These are phyloP conservation scores for Phallus indusiatus DNA, from an alignment of 768 basidiomycete species.

Conservation along the genomic window DNA sequence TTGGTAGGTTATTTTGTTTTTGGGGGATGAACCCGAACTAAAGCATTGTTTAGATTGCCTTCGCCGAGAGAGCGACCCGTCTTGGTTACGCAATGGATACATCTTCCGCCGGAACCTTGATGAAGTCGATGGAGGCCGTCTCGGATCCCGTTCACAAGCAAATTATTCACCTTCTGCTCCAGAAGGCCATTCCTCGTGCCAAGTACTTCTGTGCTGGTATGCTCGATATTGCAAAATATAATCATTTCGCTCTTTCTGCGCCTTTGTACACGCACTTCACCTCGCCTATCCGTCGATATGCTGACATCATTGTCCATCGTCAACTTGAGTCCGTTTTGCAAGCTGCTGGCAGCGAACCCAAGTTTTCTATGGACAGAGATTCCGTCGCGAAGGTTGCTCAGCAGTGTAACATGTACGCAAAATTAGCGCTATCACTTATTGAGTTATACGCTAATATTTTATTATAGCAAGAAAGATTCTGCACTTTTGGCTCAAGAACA, in stretches of 20 bases:
- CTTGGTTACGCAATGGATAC: conserved; percentile 78
- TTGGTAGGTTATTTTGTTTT: conserved; percentile 41
- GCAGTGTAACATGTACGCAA: conserved; percentile 87
- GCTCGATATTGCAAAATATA: conserved; percentile 97
- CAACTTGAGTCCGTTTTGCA: conserved; percentile 87
- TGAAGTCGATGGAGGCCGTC: conserved; percentile 74
- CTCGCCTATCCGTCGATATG: conserved; percentile 87
- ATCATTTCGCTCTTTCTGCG: conserved; percentile 82
- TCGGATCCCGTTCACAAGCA: conserved; percentile 62
- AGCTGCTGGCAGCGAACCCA: conserved; percentile 63
- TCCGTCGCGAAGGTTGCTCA: conserved; percentile 96
- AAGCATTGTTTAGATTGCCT: conserved; percentile 45
- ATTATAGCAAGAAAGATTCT: conserved; percentile 75
- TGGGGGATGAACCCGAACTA: conserved; percentile 12
- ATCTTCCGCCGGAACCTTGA: conserved; percentile 68
- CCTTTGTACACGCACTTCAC: conserved; percentile 94
- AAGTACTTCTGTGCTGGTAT: conserved; percentile 99
- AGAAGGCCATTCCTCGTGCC: conserved; percentile 89
- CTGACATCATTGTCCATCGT: conserved; percentile 91
- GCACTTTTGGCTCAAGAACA: conserved; percentile 91
- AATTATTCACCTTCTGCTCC: conserved; percentile 74
- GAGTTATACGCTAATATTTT: background rate
- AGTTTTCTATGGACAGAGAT: conserved; percentile 97
- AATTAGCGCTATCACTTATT: background rate
- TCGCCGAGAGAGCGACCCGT: conserved; percentile 71